Percentiles rank a stretch among this genome's conserved stretches.
These are phyloP conservation scores for Dorcoceras hygrometricum DNA, from an alignment of 257 asterid genomes.

Conservation along the genomic window DNA sequence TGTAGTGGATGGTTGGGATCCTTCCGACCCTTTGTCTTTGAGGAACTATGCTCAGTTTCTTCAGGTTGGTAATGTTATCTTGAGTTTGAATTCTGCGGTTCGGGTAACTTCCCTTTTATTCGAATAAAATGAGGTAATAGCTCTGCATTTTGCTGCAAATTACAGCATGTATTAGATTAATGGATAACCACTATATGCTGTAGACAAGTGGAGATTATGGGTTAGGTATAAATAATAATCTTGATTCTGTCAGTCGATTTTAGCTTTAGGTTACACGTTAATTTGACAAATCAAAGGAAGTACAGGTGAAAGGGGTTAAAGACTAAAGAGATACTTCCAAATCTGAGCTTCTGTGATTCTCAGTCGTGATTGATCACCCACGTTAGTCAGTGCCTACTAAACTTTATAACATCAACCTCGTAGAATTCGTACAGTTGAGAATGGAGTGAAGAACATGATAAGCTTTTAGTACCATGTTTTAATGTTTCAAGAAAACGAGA, in stretches of 20 bases:
- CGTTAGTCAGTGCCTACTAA: too few species aligned
- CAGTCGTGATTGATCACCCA: too few species aligned
- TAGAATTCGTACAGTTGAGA: too few species aligned
- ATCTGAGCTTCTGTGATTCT: too few species aligned
- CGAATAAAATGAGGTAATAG: neutral
- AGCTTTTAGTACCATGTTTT: neutral
- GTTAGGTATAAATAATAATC: neutral
- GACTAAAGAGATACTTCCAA: too few species aligned
- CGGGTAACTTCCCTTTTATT: neutral
- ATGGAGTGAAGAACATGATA: neutral
- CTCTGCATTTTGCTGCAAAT: neutral
- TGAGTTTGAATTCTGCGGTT: neutral
- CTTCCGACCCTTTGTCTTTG: slow-evolving; percentile 52
- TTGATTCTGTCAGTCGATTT: too few species aligned
- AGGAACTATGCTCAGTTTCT: slow-evolving; percentile 64
- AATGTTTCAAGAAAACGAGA: too few species aligned
- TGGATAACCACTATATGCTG: neutral
- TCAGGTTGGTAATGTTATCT: slow-evolving; percentile 63
- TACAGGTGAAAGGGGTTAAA: too few species aligned
- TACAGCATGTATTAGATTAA: neutral
- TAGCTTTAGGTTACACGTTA: too few species aligned
- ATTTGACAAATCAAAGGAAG: too few species aligned
- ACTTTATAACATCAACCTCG: too few species aligned
- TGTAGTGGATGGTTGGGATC: slow-evolving; percentile 39
- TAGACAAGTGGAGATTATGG: neutral